These are phyloP conservation scores for Beauveria asiatica DNA, from an alignment of 2,329 filamentous ascomycete genomes.

Conservation along the genomic window DNA sequence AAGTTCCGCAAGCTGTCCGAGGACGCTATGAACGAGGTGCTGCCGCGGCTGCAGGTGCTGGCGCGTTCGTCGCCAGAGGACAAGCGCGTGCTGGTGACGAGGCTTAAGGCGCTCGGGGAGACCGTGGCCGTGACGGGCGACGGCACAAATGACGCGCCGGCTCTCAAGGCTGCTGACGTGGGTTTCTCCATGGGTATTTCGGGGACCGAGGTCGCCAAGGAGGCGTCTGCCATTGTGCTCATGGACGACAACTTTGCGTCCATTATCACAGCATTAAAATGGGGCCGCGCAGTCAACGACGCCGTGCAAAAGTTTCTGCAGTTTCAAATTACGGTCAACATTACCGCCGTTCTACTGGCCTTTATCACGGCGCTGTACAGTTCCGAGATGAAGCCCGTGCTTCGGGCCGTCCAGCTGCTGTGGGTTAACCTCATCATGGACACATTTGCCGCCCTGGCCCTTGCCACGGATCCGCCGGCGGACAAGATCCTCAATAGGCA, in stretches of 20 bases:
- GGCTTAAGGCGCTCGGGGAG: slow-evolving; percentile 53
- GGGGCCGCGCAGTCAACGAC: slow-evolving; percentile 56
- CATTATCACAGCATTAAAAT: slow-evolving; percentile 52
- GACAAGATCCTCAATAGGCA: slow-evolving; percentile 46
- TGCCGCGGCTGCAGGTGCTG: slow-evolving; percentile 54
- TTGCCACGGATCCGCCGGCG: slow-evolving; percentile 55
- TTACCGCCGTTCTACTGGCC: slow-evolving; percentile 51
- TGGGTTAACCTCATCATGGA: slow-evolving; percentile 61
- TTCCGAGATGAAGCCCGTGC: slow-evolving; percentile 40
- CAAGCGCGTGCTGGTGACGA: slow-evolving; percentile 53
- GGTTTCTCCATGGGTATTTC: slow-evolving; percentile 55
- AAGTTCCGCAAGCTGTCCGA: slow-evolving; percentile 55
- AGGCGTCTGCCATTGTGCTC: slow-evolving; percentile 53
- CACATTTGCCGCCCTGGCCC: slow-evolving; percentile 57
- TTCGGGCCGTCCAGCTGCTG: slow-evolving; percentile 51
- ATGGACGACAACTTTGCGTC: slow-evolving; percentile 53
- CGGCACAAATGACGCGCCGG: slow-evolving; percentile 54
- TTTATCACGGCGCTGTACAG: slow-evolving; percentile 50
- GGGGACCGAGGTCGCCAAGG: slow-evolving; percentile 55
- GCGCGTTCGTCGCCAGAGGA: slow-evolving; percentile 60
- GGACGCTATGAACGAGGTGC: slow-evolving; percentile 46
- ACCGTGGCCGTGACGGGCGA: slow-evolving; percentile 52
- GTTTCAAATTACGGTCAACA: slow-evolving; percentile 56
- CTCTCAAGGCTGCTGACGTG: slow-evolving; percentile 52
- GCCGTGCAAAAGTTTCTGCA: slow-evolving; percentile 57